phyloP scores from a whole-genome alignment of 306 rosid species.

The Lagenaria siceraria region DNA sequence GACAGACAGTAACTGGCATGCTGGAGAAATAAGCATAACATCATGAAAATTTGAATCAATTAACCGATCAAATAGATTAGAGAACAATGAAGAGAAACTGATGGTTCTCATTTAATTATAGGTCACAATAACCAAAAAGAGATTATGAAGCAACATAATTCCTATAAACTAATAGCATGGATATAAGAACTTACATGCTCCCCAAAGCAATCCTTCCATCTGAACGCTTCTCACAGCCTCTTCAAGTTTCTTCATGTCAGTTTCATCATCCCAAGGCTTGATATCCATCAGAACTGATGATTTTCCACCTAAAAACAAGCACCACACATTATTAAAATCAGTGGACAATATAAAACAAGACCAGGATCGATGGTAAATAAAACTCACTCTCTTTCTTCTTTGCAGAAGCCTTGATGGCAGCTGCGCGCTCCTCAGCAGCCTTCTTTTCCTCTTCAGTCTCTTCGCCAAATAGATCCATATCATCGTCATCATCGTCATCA shows the following conservation, averaged over 20 bases:
- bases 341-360: background rate
- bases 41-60: background rate
- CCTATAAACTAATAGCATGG: background rate
- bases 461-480: constrained; percentile 72
- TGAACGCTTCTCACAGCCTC: constrained; percentile 68
- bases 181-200: constrained; percentile 60
- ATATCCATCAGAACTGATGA: constrained; percentile 84
- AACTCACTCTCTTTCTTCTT: constrained; percentile 77
- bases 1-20: background rate
- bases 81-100: background rate
- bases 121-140: background rate
- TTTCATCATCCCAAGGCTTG: constrained; percentile 96
- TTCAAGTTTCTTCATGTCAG: constrained; percentile 88
- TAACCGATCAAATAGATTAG: background rate
- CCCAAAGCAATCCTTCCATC: constrained; percentile 70
- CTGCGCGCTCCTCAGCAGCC: constrained; percentile 85
- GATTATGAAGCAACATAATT: background rate
- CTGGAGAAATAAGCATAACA: background rate
- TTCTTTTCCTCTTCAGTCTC: constrained; percentile 96
- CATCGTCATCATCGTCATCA: background rate
- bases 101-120: background rate
- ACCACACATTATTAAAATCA: background rate
- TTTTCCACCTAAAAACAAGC: constrained; percentile 48
- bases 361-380: background rate
- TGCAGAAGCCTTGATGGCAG: constrained; percentile 57